Evolutionary conservation across 169 alveolate genomes (phyloP), one percentile per base, ranked within the genome.

Genomic region (Eimeria sp.): DNA sequence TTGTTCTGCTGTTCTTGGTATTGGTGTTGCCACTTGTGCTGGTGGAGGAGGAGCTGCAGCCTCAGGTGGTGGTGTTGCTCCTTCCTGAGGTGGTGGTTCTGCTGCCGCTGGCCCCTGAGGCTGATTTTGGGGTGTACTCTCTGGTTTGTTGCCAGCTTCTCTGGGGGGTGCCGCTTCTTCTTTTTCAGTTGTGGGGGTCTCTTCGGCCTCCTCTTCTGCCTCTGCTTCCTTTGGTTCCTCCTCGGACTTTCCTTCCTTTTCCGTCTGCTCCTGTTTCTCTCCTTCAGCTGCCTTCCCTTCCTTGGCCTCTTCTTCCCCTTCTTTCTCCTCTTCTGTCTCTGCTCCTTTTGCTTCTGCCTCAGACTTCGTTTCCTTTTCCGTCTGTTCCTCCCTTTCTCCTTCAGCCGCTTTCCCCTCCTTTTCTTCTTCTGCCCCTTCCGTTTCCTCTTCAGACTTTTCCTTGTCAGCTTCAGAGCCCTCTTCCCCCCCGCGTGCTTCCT

Each of bases 151-250:
- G 25, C 45, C 89, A 6, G 57, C 63, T 22, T 80, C 78, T 5
- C 20, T 16, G 20, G 84, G 22, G 18, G 65, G 70, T 89, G 70
- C 34, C 47, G 80, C 40, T 16, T 58, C 45, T 34, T 45, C 86
- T 30, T 30, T 65, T n/a, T 25, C 45, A 20, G 67, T 30, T n/a
- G 57, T 4, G 3, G 43, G 54, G 54, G 25, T 47, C 20, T 89
- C 95, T 70, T 40, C 88, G 34, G 43, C 58, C 47, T 47, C 72
- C 30, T 76, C 92, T n/a, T 76, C 4, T 45, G 63, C 25, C 18
- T 45, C 73, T 43, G 80, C 25, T 65, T 49, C 45, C 18, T 63
- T 20, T 18, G 58, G 45, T 61, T 7, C 51, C 30, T 51, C 11
- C 61, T 13, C 78, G 25, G 43, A 9, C 9, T 84, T n/a, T 47